Conservation (phyloP, 495 filamentous ascomycete species). For the Melanomma pulvis-pyrius region DNA sequence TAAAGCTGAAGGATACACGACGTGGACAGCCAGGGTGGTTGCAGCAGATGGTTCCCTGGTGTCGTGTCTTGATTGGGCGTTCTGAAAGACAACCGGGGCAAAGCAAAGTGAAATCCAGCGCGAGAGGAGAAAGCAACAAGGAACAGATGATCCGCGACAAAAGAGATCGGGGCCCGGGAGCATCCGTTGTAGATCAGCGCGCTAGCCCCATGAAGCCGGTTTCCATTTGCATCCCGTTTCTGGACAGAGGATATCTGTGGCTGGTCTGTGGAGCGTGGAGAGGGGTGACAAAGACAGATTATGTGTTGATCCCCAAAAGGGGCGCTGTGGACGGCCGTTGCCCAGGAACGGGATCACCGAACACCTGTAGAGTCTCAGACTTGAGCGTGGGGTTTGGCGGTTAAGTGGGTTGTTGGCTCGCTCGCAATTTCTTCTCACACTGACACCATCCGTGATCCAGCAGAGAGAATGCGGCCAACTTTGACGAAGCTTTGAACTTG, state of each 20-base stretch:
- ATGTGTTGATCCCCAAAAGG: background rate
- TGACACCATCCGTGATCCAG: background rate
- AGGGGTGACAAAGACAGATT: background rate
- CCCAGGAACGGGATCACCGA: background rate
- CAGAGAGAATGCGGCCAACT: background rate
- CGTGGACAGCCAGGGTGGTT: background rate
- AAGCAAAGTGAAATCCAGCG: background rate
- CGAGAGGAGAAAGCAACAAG: constrained; percentile 4
- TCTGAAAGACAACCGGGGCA: background rate
- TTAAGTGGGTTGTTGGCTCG: background rate
- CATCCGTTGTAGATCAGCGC: background rate
- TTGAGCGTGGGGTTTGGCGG: background rate
- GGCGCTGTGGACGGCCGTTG: background rate
- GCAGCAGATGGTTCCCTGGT: background rate
- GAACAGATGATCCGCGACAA: constrained; percentile 1
- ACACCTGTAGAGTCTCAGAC: background rate
- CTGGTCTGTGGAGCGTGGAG: no score
- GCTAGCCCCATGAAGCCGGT: background rate
- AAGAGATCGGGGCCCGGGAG: background rate
- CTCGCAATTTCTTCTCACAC: background rate
- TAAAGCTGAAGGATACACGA: no score
- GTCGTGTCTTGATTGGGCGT: constrained; percentile 5
- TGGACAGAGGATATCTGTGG: background rate
- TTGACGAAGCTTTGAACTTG: background rate
- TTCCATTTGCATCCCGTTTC: background rate